Base-by-base conservation (phyloP, 768 basidiomycete species). In the Tubosaeta sp. region DNA sequence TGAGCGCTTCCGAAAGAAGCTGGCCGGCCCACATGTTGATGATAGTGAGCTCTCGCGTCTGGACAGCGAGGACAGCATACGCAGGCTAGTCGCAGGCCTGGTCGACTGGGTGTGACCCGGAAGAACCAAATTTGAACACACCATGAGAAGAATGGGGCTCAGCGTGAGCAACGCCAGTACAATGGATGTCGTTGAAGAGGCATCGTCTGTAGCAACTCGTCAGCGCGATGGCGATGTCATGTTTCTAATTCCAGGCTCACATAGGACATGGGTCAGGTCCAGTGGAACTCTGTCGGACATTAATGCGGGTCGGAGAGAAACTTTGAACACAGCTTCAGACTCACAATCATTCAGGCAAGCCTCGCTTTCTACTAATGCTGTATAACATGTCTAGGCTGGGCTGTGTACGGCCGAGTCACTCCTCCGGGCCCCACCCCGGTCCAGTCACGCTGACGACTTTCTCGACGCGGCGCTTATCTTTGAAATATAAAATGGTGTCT, bases 21-120 rank as follows among this genome's bases (percentile, higher is more conserved):
- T 93, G 91, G 31, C 91, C 91, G 1, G 76, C 76, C 86, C 89
- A 90, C 89, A 92, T 91, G 41, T 83, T 76, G 55, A 91, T 77
- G 64, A 93, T 78, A n/a, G 85, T 71, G 46, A 86, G 78, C 67
- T 93, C 91, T 27, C 91, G 83, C 4, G 86, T 88, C 56, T 85
- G 81, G 4, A 89, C 77, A 2, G 83, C 79, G 10, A 92, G 74
- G 3, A 77, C 85, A 7, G 87, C 87, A 66, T 92, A 92, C 12
- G 88, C 85, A 33, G 90, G 82, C 89, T 92, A 53, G 41, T 49
- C 27, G 46, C 50, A 46, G 29, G 57, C 27, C 31, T 48, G 31
- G 43, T 56, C 6, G 52, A 58, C 14, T 37, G 35, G 45, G 33
- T 46, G 25, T 16, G 32, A 46, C 14, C 22, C 22, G 22, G 12